These are phyloP conservation scores for Aspergillus indologenus DNA, from an alignment of 495 filamentous ascomycete species.

Conservation along the genomic window DNA sequence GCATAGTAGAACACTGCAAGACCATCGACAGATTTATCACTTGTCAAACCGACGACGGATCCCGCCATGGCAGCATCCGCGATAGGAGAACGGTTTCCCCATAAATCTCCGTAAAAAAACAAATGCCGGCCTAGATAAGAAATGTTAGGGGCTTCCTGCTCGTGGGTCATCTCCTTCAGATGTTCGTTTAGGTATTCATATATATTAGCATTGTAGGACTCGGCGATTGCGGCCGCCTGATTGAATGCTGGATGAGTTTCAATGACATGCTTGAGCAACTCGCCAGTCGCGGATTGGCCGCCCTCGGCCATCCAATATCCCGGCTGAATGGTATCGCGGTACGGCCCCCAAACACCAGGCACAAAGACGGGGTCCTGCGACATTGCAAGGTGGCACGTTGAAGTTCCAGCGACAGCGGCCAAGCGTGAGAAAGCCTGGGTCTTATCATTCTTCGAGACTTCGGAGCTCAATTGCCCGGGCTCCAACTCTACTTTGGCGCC, in stretches of 20 bases:
- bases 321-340: conserved; percentile 87
- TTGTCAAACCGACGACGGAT: conserved; percentile 77
- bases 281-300: conserved; percentile 92
- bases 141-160: conserved; percentile 66
- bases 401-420: conserved; percentile 94
- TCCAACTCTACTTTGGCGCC: conserved; percentile 82
- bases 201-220: conserved; percentile 75
- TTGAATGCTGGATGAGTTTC: conserved; percentile 89
- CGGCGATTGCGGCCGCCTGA: conserved; percentile 69
- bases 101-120: conserved; percentile 99
- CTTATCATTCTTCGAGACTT: conserved; percentile 68
- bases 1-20: conserved; percentile 90
- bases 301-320: conserved; percentile 95
- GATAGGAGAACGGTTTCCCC: conserved; percentile 92
- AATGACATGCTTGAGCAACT: conserved; percentile 87
- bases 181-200: conserved; percentile 94
- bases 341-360: conserved; percentile 92
- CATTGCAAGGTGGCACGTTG: conserved; percentile 96
- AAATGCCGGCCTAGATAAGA: conserved; percentile 86
- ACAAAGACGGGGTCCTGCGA: conserved; percentile 88
- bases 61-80: conserved; percentile 91
- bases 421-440: conserved; percentile 90
- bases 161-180: conserved; percentile 68
- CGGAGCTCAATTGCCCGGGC: conserved; percentile 56
- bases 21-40: conserved; percentile 78